Conservation (phyloP, 2,329 filamentous ascomycete species). For the Zarea fungicola region DNA sequence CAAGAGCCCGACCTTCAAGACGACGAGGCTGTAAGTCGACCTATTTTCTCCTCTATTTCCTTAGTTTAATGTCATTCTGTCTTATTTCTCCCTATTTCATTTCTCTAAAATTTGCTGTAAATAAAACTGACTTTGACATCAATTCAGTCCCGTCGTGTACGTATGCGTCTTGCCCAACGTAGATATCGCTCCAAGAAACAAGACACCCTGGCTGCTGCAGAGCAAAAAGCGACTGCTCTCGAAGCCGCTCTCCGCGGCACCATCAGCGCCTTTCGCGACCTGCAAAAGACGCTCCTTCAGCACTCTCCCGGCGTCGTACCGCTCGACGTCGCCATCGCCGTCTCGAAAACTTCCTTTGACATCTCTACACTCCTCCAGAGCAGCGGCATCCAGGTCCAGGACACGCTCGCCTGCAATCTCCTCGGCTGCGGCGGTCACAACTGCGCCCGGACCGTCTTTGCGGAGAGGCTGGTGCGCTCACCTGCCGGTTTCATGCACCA, state of each 20-base stretch:
- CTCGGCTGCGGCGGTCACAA: constrained; percentile 1
- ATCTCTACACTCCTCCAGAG: constrained; percentile 7
- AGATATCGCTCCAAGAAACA: constrained; percentile 13
- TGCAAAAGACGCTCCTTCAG: constrained; percentile 9
- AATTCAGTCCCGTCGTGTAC: background rate
- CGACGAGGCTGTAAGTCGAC: constrained; percentile 7
- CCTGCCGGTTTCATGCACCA: background rate
- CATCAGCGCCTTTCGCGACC: constrained; percentile 4
- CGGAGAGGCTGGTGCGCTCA: background rate
- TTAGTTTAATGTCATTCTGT: too few species aligned
- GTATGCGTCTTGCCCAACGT: constrained; percentile 12
- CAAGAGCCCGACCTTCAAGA: constrained; percentile 2
- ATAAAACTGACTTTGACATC: background rate
- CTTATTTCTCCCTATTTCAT: too few species aligned
- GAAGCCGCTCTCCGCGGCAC: constrained; percentile 8
- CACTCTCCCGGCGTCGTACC: constrained; percentile 3
- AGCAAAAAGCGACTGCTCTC: constrained; percentile 10
- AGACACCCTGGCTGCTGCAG: constrained; percentile 8
- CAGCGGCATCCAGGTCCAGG: constrained; percentile 12
- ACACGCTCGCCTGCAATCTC: constrained; percentile 7
- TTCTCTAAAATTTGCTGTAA: too few species aligned
- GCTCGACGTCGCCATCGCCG: background rate
- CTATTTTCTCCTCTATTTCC: background rate
- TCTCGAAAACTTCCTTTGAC: constrained; percentile 6
- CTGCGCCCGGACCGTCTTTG: constrained; percentile 1